Percentiles rank a stretch among this genome's conserved stretches.
phyloP scores from a whole-genome alignment of 176 grass and related monocot genomes.

The maize (Zea mays) region Zm-B73-REFERENCE-NAM-5.0 NC_050096.1:297130001-297130500 shows the following conservation, averaged over 20 bases:
- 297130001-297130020: neutral
- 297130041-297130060: slow-evolving; percentile 64
- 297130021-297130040: neutral
- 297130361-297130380: slow-evolving; percentile 41
- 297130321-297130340: slow-evolving; percentile 88
- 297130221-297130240: slow-evolving; percentile 51
- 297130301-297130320: slow-evolving; percentile 90
- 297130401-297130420: slow-evolving; percentile 57
- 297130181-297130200: slow-evolving; percentile 54
- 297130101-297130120: slow-evolving; percentile 87
- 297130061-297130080: slow-evolving; percentile 77
- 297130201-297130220: slow-evolving; percentile 29
- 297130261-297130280: slow-evolving; percentile 81
- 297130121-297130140: slow-evolving; percentile 89
- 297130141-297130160: slow-evolving; percentile 74
- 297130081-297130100: slow-evolving; percentile 96
- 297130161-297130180: slow-evolving; percentile 54
- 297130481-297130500: slow-evolving; percentile 14
- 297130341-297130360: slow-evolving; percentile 76
- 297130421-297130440: slow-evolving; percentile 79
- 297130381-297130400: slow-evolving; percentile 62
- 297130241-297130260: slow-evolving; percentile 82
- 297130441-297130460: slow-evolving; percentile 85
- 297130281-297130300: slow-evolving; percentile 89
- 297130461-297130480: neutral